Base-by-base conservation (phyloP, 1,284 basidiomycete species). In the Chalciporus sp. region DNA sequence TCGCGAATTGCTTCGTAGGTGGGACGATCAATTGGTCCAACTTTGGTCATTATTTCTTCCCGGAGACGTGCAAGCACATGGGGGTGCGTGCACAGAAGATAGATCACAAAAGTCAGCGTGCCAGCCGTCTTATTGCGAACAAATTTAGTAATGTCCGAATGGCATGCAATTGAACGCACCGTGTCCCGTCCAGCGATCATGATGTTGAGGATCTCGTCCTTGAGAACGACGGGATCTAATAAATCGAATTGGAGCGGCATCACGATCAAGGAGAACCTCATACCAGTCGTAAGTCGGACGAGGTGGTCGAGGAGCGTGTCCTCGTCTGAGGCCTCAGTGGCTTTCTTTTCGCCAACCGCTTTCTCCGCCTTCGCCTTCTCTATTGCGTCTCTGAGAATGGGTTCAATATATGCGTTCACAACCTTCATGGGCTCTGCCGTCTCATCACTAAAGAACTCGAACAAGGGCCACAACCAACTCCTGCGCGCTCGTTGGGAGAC, bases 51-150 rank as follows among this genome's bases (percentile, higher is more conserved):
- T 7, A 84, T 73, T 58, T 85, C 83, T 27, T 73, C 65, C 4
- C 82, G 75, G 4, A 85, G 69, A 11, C 75, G 73, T 6, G 55
- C 42, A 26, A 76, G 58, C 33, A 83, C 72, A 0, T 69, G 54
- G 1, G 81, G 80, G 53, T 84, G 72, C 49, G 70, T 71, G 3
- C 83, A 70, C 16, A 85, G 74, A 62, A 79, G 70, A 62, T 85
- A 85, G 12, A 79, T 56, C 1, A 72, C 62, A 56, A 80, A 82
- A 1, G 82, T 81, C 28, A 83, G 59, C 1, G 74, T 72, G 7
- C 69, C 63, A 2, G 77, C 74, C 7, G 77, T 82, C 76, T 81
- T 51, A 44, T 42, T n/a, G 10, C 5, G 27, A 20, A 48, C 9
- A 17, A 33, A 53, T 2, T 9, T 49, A 16, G 26, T 11, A 11